phyloP scores from a whole-genome alignment of 352 stramenopile species.

The Phytopythium litorale region DNA sequence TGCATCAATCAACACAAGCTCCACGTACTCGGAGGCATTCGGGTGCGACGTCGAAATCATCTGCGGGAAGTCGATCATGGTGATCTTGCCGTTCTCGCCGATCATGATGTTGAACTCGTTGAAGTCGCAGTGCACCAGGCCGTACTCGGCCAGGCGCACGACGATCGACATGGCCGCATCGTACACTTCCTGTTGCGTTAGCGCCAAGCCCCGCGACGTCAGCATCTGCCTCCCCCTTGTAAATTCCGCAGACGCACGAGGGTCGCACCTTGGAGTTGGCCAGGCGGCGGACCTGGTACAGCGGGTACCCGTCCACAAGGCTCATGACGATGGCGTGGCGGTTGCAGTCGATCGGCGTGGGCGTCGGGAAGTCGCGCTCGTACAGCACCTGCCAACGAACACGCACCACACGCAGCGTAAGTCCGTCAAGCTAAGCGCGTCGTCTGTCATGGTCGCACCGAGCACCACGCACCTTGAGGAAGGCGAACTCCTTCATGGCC shows the following conservation, averaged over 20 bases:
- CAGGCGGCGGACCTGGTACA: slow-evolving; percentile 94
- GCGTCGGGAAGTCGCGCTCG: slow-evolving; percentile 96
- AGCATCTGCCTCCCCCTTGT: background rate
- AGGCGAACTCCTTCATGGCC: slow-evolving; percentile 98
- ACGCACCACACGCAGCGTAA: background rate
- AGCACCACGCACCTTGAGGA: slow-evolving; percentile 89
- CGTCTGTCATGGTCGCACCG: background rate
- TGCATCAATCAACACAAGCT: slow-evolving; percentile 1
- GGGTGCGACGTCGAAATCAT: slow-evolving; percentile 99
- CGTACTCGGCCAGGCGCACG: slow-evolving; percentile 94
- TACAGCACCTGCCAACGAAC: slow-evolving; percentile 75
- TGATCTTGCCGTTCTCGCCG: slow-evolving; percentile 91
- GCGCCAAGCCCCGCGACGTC: background rate
- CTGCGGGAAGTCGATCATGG: slow-evolving; percentile 99
- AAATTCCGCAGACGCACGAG: background rate
- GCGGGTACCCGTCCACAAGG: slow-evolving; percentile 92
- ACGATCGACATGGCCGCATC: slow-evolving; percentile 94
- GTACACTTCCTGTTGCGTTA: slow-evolving; percentile 84
- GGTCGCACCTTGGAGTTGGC: slow-evolving; percentile 78
- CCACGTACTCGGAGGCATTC: slow-evolving; percentile 95
- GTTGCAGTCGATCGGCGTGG: slow-evolving; percentile 96
- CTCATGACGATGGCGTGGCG: slow-evolving; percentile 98
- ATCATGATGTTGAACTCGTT: slow-evolving; percentile 99
- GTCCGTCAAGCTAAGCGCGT: background rate
- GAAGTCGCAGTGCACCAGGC: slow-evolving; percentile 99